Percentiles rank a stretch among this genome's conserved stretches.
phyloP scores from a whole-genome alignment of 768 basidiomycete genomes.

The Pulveroboletus sp. region DNA sequence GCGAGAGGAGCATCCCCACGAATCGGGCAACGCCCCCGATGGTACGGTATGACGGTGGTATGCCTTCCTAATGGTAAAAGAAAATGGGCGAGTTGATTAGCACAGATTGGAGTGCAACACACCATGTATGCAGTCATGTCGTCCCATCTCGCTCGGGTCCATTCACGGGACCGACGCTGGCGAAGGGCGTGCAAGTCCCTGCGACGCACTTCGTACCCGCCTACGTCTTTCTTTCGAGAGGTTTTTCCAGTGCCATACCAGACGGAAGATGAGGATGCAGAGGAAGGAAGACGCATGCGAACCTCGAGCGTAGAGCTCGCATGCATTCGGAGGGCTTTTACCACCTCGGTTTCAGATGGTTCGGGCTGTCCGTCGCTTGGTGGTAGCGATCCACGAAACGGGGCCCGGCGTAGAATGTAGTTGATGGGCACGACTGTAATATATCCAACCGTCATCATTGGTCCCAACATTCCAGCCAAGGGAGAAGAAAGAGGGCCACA shows the following conservation, averaged over 20 bases:
- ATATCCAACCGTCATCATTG: background rate
- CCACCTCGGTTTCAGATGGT: slow-evolving; percentile 43
- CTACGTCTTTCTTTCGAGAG: slow-evolving; percentile 33
- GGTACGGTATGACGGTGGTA: slow-evolving; percentile 53
- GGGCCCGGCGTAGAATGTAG: slow-evolving; percentile 43
- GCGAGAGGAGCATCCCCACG: slow-evolving; percentile 33
- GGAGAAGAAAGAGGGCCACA: slow-evolving; percentile 21
- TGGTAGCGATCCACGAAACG: slow-evolving; percentile 21
- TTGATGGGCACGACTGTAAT: slow-evolving; percentile 64
- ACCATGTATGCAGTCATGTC: slow-evolving; percentile 66
- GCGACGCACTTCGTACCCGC: slow-evolving; percentile 65
- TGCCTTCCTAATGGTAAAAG: slow-evolving; percentile 53
- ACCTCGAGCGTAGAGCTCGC: slow-evolving; percentile 49
- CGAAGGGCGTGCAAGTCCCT: slow-evolving; percentile 38
- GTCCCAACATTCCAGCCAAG: background rate
- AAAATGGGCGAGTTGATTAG: background rate
- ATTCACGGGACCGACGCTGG: slow-evolving; percentile 23
- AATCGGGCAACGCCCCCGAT: slow-evolving; percentile 50
- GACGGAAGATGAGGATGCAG: slow-evolving; percentile 36
- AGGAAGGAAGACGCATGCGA: slow-evolving; percentile 49
- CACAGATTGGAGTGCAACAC: no score
- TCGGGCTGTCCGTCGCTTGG: slow-evolving; percentile 2
- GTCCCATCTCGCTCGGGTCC: slow-evolving; percentile 54
- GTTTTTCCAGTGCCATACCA: slow-evolving; percentile 35
- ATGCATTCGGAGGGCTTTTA: slow-evolving; percentile 56